Conservation (phyloP, 1,139 yeast species). For the Suhomyces wounanorum region DNA sequence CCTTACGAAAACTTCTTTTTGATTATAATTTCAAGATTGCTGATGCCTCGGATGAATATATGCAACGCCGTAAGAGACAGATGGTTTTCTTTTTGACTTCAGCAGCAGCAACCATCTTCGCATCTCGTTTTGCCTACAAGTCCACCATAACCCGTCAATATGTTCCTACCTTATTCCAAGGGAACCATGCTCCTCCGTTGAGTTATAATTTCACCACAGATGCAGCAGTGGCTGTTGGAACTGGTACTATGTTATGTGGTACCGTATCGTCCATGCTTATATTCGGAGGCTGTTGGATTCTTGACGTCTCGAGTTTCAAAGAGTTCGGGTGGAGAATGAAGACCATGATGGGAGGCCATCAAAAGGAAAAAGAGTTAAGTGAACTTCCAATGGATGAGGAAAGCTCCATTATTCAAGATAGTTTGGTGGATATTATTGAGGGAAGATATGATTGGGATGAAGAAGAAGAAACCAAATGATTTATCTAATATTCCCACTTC, state of each 20-base stretch:
- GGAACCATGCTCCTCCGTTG: constrained; percentile 80
- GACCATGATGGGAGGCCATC: constrained; percentile 66
- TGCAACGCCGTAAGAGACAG: constrained; percentile 65
- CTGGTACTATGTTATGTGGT: constrained; percentile 75
- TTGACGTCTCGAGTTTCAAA: constrained; percentile 64
- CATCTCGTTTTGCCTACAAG: constrained; percentile 73
- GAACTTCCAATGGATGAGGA: constrained; percentile 69
- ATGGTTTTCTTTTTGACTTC: constrained; percentile 73
- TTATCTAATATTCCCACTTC: neutral
- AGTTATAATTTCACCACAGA: constrained; percentile 77
- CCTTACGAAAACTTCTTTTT: constrained; percentile 9
- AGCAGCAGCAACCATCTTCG: constrained; percentile 68
- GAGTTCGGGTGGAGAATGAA: constrained; percentile 79
- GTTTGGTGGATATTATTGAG: constrained; percentile 48
- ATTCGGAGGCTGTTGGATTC: constrained; percentile 78
- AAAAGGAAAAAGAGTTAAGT: constrained; percentile 49
- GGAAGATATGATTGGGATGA: constrained; percentile 38
- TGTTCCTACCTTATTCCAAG: constrained; percentile 77
- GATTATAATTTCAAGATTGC: constrained; percentile 37
- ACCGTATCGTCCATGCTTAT: constrained; percentile 72
- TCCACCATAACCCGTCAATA: constrained; percentile 75
- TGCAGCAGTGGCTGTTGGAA: constrained; percentile 83
- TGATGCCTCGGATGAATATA: constrained; percentile 44
- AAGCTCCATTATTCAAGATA: constrained; percentile 54
- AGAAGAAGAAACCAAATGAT: constrained; percentile 5